Conservation (phyloP, 2,329 filamentous ascomycete species). For the Aspergillus latus region DNA sequence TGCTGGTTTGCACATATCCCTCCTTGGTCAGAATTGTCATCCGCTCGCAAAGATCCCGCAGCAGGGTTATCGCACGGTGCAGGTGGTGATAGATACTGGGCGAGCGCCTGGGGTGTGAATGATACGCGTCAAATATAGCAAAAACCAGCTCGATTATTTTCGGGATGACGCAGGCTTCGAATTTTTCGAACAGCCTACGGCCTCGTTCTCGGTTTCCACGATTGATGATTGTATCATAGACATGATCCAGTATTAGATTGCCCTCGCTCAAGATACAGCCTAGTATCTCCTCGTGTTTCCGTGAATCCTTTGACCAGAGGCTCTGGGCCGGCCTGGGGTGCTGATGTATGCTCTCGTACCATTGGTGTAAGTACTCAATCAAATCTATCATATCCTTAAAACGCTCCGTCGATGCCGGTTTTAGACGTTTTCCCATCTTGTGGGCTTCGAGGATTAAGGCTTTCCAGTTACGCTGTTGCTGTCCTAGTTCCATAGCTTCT, state of each 20-base stretch:
- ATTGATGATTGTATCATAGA: slow-evolving; percentile 7
- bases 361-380: not conserved
- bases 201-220: not conserved
- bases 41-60: slow-evolving; percentile 17
- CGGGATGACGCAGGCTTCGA: slow-evolving; percentile 23
- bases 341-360: slow-evolving; percentile 9
- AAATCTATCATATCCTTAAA: slow-evolving; percentile 10
- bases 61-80: slow-evolving; percentile 19
- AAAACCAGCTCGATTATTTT: slow-evolving; percentile 19
- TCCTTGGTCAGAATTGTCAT: slow-evolving; percentile 14
- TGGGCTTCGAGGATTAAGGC: slow-evolving; percentile 13
- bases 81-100: slow-evolving; percentile 20
- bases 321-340: not conserved
- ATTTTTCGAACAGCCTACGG: slow-evolving; percentile 19
- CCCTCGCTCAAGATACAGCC: slow-evolving; percentile 16
- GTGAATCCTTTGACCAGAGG: not conserved
- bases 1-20: slow-evolving; percentile 10
- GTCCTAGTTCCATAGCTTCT: slow-evolving; percentile 20
- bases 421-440: slow-evolving; percentile 1
- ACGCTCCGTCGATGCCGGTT: not conserved
- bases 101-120: slow-evolving; percentile 14
- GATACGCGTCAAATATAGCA: slow-evolving; percentile 24
- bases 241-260: slow-evolving; percentile 15
- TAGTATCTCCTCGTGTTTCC: slow-evolving; percentile 6
- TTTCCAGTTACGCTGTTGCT: slow-evolving; percentile 26